Evolutionary conservation across 225 moss, liverwort and hornwort species (phyloP).

Genomic region (Sphagnum contortum): DNA sequence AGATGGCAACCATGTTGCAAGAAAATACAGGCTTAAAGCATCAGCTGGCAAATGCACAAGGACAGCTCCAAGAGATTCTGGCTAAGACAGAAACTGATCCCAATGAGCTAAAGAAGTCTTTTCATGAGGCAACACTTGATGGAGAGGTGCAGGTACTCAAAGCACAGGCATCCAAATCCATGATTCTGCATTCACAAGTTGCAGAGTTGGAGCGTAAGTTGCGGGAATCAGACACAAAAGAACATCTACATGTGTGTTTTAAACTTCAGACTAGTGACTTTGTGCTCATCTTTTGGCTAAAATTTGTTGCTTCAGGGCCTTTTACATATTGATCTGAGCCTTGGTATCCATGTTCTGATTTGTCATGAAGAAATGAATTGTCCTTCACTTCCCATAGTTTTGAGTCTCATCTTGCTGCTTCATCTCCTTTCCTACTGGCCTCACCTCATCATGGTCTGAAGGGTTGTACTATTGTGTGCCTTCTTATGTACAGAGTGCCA

Average conservation of each 20-base stretch:
- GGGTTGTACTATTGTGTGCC: background rate
- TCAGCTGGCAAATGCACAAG: constrained; percentile 13
- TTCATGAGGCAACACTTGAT: constrained; percentile 37
- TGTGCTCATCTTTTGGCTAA: too few species aligned
- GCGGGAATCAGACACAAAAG: constrained; percentile 26
- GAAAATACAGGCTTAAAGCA: constrained; percentile 12
- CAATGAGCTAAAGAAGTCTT: constrained; percentile 26
- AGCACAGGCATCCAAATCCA: constrained; percentile 16
- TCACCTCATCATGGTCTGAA: too few species aligned
- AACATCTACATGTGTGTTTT: constrained; percentile 19
- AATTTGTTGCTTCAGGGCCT: too few species aligned
- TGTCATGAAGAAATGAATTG: too few species aligned
- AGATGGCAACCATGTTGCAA: constrained; percentile 17
- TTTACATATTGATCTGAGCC: too few species aligned
- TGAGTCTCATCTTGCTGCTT: too few species aligned
- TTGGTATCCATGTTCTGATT: too few species aligned
- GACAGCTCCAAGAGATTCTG: constrained; percentile 3
- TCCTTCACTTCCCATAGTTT: too few species aligned
- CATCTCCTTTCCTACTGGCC: too few species aligned
- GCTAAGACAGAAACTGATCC: constrained; percentile 6
- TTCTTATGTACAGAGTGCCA: constrained; percentile 25
- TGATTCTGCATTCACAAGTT: constrained; percentile 20
- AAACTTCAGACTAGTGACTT: too few species aligned
- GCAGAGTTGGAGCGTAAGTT: constrained; percentile 19
- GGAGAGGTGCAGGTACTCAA: constrained; percentile 35